phyloP scores from a whole-genome alignment of 2,329 filamentous ascomycete genomes.

The Fusarium piperis region DNA sequence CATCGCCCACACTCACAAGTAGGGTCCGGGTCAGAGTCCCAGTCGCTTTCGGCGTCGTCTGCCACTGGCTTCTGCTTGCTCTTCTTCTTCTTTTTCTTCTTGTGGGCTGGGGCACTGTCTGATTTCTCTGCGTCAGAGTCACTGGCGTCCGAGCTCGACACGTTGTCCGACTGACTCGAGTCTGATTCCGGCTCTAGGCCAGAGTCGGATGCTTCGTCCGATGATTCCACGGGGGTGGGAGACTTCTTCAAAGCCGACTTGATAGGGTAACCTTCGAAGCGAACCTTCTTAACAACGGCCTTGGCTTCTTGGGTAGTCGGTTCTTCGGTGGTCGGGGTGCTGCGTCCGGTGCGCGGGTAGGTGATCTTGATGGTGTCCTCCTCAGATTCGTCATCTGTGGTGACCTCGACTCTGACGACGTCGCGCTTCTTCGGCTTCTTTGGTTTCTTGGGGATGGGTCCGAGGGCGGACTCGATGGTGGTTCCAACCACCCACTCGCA shows the following conservation, averaged over 20 bases:
- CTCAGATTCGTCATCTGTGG: constrained; percentile 63
- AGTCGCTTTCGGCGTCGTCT: constrained; percentile 39
- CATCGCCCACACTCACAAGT: constrained; percentile 43
- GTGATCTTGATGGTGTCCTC: constrained; percentile 60
- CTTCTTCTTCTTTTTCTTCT: constrained; percentile 32
- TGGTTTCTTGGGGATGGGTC: constrained; percentile 38
- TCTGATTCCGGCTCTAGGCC: constrained; percentile 31
- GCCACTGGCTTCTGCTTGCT: constrained; percentile 16
- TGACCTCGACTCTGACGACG: constrained; percentile 53
- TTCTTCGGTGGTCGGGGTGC: not conserved
- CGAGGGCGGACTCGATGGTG: constrained; percentile 45
- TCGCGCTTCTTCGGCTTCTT: constrained; percentile 42
- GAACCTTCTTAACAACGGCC: constrained; percentile 53
- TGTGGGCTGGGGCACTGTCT: constrained; percentile 12
- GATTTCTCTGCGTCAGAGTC: constrained; percentile 32
- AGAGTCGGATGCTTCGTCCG: constrained; percentile 37
- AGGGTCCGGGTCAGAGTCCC: constrained; percentile 49
- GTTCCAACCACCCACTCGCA: constrained; percentile 56
- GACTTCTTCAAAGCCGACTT: constrained; percentile 40
- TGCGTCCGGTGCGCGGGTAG: constrained; percentile 54
- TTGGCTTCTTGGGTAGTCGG: constrained; percentile 3
- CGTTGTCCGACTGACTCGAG: constrained; percentile 35
- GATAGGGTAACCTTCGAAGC: constrained; percentile 49
- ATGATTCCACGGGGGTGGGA: constrained; percentile 24
- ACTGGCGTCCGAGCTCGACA: constrained; percentile 21